Base-by-base conservation (phyloP, 768 basidiomycete species). In the Hydnomerulius pinastri region DNA sequence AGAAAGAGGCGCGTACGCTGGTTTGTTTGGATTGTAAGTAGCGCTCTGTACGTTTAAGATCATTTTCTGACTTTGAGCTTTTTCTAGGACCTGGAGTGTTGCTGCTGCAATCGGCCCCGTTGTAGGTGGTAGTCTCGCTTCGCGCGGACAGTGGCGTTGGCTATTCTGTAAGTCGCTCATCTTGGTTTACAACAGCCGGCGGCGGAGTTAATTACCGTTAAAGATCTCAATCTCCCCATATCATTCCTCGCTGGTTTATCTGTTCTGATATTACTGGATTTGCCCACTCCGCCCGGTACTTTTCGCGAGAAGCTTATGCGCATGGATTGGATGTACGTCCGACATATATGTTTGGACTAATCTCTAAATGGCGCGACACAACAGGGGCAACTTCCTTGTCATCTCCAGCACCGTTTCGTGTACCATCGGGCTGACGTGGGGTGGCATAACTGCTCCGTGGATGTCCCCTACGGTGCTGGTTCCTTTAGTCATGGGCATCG, bases 401-500 rank as follows among this genome's bases (percentile, higher is more conserved):
- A 67, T 70, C 28, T 48, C 55, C 1, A 62, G 64, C 23, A 67
- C 69, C 1, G 59, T 62, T 4, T 57, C 66, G 23, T 50, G 51
- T 20, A 58, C 64, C 7, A 57, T 74, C 30, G 71, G 61, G 12
- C 48, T 75, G 41, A 71, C 75, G 8, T 73, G 71, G 76, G 80
- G 73, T 2, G 79, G 80, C 6, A 61, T 69, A 6, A 54, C 58
- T 3, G 75, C 66, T 44, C 51, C 72, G 1, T 81, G 79, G 79
- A 46, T 54, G 4, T 75, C 73, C 0, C 54, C 51, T 13, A 61
- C 55, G 1, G 71, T 78, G 4, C 61, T 81, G n/a, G 68, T 65
- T 0, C 76, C 80, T 0, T 64, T 80, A 6, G 50, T 73, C 29
- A 21, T 72, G 18, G 79, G 79, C 1, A 35, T 74, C 5, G 6